Evolutionary conservation across 805 yeast species (phyloP).

Genomic region (Kodamaea lidongshanica): DNA sequence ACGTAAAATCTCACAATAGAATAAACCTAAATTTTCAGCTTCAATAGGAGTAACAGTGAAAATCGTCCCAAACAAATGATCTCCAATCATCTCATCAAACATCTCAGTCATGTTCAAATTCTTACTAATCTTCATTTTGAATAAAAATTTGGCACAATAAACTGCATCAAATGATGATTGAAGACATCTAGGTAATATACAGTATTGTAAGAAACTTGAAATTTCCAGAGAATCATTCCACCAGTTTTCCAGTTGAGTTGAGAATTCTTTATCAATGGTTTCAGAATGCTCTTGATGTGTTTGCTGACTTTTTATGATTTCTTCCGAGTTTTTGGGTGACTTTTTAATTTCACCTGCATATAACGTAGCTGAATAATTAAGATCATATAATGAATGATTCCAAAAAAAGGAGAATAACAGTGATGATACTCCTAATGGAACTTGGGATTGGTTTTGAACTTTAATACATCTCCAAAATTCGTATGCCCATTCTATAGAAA

Average conservation of each 20-base stretch:
- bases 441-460: background rate
- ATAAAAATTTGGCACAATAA: slow-evolving; percentile 56
- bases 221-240: slow-evolving; percentile 1
- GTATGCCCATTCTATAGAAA: slow-evolving; percentile 50
- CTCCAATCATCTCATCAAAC: slow-evolving; percentile 43
- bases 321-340: background rate
- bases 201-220: slow-evolving; percentile 46
- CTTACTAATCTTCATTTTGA: slow-evolving; percentile 38
- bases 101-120: slow-evolving; percentile 35
- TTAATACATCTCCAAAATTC: slow-evolving; percentile 7
- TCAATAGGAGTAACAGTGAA: slow-evolving; percentile 70
- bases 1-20: slow-evolving; percentile 51
- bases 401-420: background rate
- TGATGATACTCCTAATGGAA: no score
- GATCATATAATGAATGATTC: slow-evolving; percentile 47
- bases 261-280: slow-evolving; percentile 12
- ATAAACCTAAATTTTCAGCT: slow-evolving; percentile 77
- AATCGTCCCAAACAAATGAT: slow-evolving; percentile 50
- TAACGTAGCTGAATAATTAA: slow-evolving; percentile 44
- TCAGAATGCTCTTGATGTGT: slow-evolving; percentile 40
- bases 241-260: slow-evolving; percentile 1
- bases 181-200: slow-evolving; percentile 69
- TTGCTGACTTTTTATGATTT: background rate
- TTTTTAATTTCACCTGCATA: slow-evolving; percentile 41
- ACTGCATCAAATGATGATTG: slow-evolving; percentile 83